Base-by-base conservation (phyloP, 139 green algal genomes). In the Micractinium conductrix region DNA sequence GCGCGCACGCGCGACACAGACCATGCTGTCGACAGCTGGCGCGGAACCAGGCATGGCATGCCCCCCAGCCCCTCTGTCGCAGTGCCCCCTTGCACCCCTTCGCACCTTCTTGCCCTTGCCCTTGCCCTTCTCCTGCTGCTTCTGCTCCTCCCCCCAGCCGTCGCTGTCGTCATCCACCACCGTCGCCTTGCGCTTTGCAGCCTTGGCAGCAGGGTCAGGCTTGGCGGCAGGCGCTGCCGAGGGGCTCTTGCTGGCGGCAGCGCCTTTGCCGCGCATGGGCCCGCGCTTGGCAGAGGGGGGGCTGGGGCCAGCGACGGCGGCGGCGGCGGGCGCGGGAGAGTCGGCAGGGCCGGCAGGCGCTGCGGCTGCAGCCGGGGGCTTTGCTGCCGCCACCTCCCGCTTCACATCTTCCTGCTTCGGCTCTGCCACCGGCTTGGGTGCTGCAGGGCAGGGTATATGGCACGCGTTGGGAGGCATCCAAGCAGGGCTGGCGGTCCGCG, bases 221-320 rank as follows among this genome's bases (percentile, higher is more conserved):
- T 80, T 80, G 65, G n/a, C n/a, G 30, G 40, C 22, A 40, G 40
- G 21, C 45, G 26, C 19, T 21, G 26, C 53, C 53, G 53, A 62
- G 53, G 45, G 44, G 38, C 75, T 55, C 44, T 82, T 82, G 75
- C 38, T n/a, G 50, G 75, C 24, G 38, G 75, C 6, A 14, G 60
- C n/a, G 26, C 70, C 80, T 24, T 74, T 75, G 79, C 63, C 79
- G 3, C 76, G 76, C 28, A 42, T 60, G 24, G 76, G 76, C 5
- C 58, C 72, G 35, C 58, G 53, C 50, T 79, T 79, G 70, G n/a
- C n/a, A n/a, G n/a, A n/a, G n/a, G n/a, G n/a, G n/a, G n/a, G n/a
- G n/a, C 70, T 78, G 42, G 42, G 26, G 42, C 70, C 70, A 28
- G 33, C 42, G 70, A 24, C 28, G 70, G 21, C 40, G 22, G 70